A percentile compares a stretch with the other conserved stretches of the same genome.
Conservation (phyloP, 2,329 filamentous ascomycete genomes). For the Alternaria solani region DNA sequence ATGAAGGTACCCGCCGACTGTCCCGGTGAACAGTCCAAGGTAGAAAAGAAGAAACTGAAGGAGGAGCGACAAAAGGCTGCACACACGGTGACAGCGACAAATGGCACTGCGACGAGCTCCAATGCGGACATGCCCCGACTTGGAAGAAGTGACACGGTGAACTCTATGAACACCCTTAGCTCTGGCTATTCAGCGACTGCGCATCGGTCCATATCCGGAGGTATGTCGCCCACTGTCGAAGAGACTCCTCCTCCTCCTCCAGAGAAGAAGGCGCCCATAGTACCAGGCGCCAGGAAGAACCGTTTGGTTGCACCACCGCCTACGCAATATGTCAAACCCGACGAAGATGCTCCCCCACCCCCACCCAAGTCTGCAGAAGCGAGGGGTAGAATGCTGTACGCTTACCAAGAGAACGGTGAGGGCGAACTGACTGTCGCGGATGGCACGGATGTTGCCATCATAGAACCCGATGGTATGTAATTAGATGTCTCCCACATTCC, state of each 20-base stretch:
- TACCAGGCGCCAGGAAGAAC: conserved; percentile 60
- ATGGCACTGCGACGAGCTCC: conserved; percentile 57
- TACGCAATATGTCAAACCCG: conserved; percentile 76
- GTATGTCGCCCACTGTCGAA: conserved; percentile 61
- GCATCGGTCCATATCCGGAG: conserved; percentile 75
- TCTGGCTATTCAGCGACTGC: conserved; percentile 86
- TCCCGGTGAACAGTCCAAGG: conserved; percentile 90
- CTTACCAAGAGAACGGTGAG: conserved; percentile 80
- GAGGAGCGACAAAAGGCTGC: conserved; percentile 82
- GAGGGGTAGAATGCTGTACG: conserved; percentile 87
- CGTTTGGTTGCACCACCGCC: conserved; percentile 90
- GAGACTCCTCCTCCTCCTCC: conserved; percentile 49
- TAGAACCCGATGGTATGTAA: conserved; percentile 86
- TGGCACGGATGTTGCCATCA: conserved; percentile 76
- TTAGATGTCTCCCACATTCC: conserved; percentile 23
- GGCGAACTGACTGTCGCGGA: conserved; percentile 85
- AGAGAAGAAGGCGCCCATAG: conserved; percentile 45
- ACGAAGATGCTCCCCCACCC: conserved; percentile 55
- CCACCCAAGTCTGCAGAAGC: conserved; percentile 59
- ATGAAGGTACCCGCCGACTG: conserved; percentile 98
- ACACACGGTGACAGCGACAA: conserved; percentile 61
- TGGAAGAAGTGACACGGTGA: conserved; percentile 86
- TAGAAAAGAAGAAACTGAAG: conserved; percentile 95
- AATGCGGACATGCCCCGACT: conserved; percentile 72
- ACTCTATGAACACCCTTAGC: conserved; percentile 75